These are phyloP conservation scores for Colletotrichum orbiculare DNA, from an alignment of 2,329 filamentous ascomycete species.

Conservation along the genomic window DNA sequence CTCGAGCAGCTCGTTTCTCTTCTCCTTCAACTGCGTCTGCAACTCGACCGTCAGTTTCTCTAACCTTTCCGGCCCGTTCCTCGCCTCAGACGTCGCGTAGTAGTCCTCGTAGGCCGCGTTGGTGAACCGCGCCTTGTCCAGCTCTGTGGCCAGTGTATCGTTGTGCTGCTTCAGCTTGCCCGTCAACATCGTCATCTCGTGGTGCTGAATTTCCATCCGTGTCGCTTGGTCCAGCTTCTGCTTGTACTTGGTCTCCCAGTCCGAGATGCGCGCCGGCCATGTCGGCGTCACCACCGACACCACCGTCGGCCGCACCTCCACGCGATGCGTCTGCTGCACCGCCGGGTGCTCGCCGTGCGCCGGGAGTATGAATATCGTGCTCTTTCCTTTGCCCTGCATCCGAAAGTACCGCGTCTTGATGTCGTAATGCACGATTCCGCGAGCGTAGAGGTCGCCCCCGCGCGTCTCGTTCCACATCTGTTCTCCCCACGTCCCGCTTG, in stretches of 20 bases:
- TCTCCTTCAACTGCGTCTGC: conserved; percentile 1
- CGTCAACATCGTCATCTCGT: conserved; percentile 37
- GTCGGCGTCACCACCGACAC: conserved; percentile 43
- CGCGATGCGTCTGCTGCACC: conserved; percentile 53
- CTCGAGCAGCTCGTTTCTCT: conserved; percentile 3
- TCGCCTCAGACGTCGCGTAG: conserved; percentile 10
- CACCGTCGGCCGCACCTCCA: conserved; percentile 57
- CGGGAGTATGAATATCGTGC: conserved; percentile 65
- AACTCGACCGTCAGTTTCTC: conserved; percentile 19
- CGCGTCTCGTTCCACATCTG: conserved; percentile 45
- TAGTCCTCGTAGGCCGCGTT: conserved; percentile 31
- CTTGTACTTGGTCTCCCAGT: conserved; percentile 42
- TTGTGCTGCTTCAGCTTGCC: conserved; percentile 31
- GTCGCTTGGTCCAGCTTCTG: conserved; percentile 39
- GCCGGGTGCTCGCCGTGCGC: conserved; percentile 59
- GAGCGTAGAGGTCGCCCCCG: conserved; percentile 46
- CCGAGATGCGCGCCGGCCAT: conserved; percentile 47
- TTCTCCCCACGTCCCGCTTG: conserved; percentile 55
- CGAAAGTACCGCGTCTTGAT: conserved; percentile 64
- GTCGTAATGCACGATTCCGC: conserved; percentile 61
- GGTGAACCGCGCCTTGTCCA: conserved; percentile 15
- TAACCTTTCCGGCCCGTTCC: conserved; percentile 1
- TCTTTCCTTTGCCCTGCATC: conserved; percentile 54
- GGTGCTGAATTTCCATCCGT: conserved; percentile 16
- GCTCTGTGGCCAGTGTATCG: conserved; percentile 26